phyloP scores from a whole-genome alignment of 129 eudicot species.

The Heracleum sosnowskyi region DNA sequence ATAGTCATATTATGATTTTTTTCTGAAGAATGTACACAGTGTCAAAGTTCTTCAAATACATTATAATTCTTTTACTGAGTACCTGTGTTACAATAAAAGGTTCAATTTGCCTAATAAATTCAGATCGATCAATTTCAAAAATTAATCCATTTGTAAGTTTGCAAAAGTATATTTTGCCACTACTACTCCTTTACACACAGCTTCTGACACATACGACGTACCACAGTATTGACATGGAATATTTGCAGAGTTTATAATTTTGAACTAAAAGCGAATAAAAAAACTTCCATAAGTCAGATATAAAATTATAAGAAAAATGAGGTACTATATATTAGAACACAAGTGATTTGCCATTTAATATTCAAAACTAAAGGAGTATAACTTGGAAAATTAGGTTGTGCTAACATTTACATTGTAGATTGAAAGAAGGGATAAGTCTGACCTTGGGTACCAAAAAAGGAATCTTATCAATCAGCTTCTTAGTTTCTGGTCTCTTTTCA shows the following conservation, averaged over 20 bases:
- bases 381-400: background rate
- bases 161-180: too few relatives aligned
- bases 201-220: too few relatives aligned
- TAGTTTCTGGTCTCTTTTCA: slow-evolving; percentile 34
- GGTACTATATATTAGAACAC: too few relatives aligned
- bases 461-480: slow-evolving; percentile 33
- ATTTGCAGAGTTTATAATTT: too few relatives aligned
- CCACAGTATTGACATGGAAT: too few relatives aligned
- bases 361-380: background rate
- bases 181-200: too few relatives aligned
- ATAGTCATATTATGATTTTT: background rate
- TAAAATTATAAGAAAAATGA: too few relatives aligned
- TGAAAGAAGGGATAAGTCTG: background rate
- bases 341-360: background rate
- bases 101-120: background rate
- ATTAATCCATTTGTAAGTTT: background rate
- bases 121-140: background rate
- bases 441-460: slow-evolving; percentile 77
- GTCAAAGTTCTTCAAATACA: background rate
- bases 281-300: too few relatives aligned
- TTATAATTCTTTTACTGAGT: background rate
- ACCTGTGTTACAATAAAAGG: background rate
- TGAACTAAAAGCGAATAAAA: too few relatives aligned
- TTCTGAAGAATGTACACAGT: background rate
- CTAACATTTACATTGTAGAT: background rate